Conservation (phyloP, 345 rosid genomes). For the Lumnitzera littorea region DNA sequence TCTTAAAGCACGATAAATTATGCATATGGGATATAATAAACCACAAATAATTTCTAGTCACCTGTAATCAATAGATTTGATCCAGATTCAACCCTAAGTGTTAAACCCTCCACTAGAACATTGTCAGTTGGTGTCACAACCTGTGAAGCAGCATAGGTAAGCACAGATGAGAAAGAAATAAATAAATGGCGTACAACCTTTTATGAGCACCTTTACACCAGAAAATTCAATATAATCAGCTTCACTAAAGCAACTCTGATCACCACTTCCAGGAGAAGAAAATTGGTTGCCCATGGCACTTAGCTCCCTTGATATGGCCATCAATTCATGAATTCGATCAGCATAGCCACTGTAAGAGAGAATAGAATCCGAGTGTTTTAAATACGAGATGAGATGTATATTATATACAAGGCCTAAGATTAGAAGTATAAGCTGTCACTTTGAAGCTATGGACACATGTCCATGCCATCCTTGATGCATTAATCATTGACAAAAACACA, state of each 20-base stretch:
- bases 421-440: no score
- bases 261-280: constrained; percentile 29
- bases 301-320: constrained; percentile 80
- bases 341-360: constrained; percentile 77
- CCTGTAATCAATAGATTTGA: constrained; percentile 98
- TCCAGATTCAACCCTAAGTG: constrained; percentile 80
- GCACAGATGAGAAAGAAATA: no score
- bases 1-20: no score
- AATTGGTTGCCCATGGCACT: constrained; percentile 39
- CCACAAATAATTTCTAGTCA: constrained; percentile 15
- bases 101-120: constrained; percentile 88
- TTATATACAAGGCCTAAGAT: no score
- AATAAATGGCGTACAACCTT: neutral
- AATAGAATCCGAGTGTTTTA: constrained; percentile 2
- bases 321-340: constrained; percentile 88
- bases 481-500: no score
- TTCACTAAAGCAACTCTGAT: constrained; percentile 72
- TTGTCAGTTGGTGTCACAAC: constrained; percentile 96
- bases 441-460: no score
- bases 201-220: constrained; percentile 74
- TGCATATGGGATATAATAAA: constrained; percentile 2
- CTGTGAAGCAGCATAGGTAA: constrained; percentile 21
- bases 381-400: neutral
- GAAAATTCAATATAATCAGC: constrained; percentile 90
- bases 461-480: no score